Base-by-base conservation (phyloP, 2,329 filamentous ascomycete genomes). In the Ophiocordyceps robertsii region DNA sequence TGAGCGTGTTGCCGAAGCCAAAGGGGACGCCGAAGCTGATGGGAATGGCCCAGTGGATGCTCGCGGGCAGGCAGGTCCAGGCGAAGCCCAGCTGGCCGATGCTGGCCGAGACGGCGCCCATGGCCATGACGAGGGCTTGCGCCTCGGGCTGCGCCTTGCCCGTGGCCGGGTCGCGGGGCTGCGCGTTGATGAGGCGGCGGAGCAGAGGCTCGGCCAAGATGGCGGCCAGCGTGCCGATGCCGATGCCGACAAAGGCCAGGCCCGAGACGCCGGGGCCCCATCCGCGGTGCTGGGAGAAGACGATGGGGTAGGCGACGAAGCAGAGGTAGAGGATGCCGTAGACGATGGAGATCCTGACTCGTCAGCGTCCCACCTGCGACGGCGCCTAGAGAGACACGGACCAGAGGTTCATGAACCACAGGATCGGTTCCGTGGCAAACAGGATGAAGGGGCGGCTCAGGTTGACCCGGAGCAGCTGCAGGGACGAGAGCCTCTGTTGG, bases 271-370 rank as follows among this genome's bases (percentile, higher is more conserved):
- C 80, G 0, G 82, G 68, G 2, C 70, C 70, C 89, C 88, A 95
- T 46, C 85, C 85, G 16, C 89, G 82, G 44, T 73, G 57, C 35
- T 82, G 68, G 11, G 71, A 69, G 61, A 92, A 95, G 44, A 94
- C 82, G 45, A 93, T 82, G 0, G 88, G 88, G 58, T 93, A 93
- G 12, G 85, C 86, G 14, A 93, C 82, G 64, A 95, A 95, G 62
- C 86, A 93, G 29, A 95, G 77, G 55, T 92, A 92, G 1, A 95
- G 68, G 35, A 94, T 87, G 16, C 80, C 84, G 58, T 95, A 95
- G 31, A 94, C 77, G 33, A 94, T 66, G 1, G 84, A 90, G 56
- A 89, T 83, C 65, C 80, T 82, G 19, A 5, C 32, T 6, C 24
- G 35, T 38, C 17, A 36, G n/a, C 7, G 27, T n/a, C 14, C n/a